These are phyloP conservation scores for Aspergillus felis DNA, from an alignment of 2,329 filamentous ascomycete genomes.

Conservation along the genomic window DNA sequence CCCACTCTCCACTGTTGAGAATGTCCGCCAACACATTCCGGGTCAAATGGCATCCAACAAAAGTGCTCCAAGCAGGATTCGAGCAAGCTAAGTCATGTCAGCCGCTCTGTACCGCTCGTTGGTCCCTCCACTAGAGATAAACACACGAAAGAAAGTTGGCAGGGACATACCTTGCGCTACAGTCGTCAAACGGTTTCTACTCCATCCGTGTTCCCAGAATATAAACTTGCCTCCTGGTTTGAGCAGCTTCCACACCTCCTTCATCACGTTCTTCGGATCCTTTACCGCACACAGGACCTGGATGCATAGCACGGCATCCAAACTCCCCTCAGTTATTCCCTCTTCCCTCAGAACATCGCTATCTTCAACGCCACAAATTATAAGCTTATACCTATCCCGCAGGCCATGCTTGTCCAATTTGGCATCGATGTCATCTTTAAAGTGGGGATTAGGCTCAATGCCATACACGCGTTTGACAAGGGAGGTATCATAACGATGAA, in stretches of 20 bases:
- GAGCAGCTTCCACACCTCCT: constrained; percentile 38
- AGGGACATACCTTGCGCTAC: constrained; percentile 30
- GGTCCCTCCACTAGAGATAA: not conserved
- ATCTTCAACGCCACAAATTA: constrained; percentile 40
- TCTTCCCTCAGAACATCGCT: constrained; percentile 32
- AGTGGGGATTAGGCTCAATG: constrained; percentile 41
- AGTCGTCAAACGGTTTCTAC: constrained; percentile 22
- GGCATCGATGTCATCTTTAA: constrained; percentile 26
- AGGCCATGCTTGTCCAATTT: constrained; percentile 28
- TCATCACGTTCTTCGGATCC: constrained; percentile 17
- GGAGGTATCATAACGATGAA: constrained; percentile 34
- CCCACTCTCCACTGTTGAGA: constrained; percentile 16
- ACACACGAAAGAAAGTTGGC: not conserved
- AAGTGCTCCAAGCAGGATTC: constrained; percentile 18
- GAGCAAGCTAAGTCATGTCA: constrained; percentile 13
- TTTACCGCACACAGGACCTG: constrained; percentile 44
- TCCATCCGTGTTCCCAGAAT: constrained; percentile 44
- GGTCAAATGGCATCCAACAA: constrained; percentile 17
- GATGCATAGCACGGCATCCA: constrained; percentile 43
- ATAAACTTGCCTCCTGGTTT: constrained; percentile 46
- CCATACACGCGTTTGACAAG: constrained; percentile 36
- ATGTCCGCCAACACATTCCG: constrained; percentile 17
- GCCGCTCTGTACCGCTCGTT: not conserved
- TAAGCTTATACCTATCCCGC: constrained; percentile 36
- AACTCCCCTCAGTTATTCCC: constrained; percentile 29